A percentile compares a stretch with the other conserved stretches of the same genome.
Conservation (phyloP, 1,284 basidiomycete species). For the Cerioporus squamosus region DNA sequence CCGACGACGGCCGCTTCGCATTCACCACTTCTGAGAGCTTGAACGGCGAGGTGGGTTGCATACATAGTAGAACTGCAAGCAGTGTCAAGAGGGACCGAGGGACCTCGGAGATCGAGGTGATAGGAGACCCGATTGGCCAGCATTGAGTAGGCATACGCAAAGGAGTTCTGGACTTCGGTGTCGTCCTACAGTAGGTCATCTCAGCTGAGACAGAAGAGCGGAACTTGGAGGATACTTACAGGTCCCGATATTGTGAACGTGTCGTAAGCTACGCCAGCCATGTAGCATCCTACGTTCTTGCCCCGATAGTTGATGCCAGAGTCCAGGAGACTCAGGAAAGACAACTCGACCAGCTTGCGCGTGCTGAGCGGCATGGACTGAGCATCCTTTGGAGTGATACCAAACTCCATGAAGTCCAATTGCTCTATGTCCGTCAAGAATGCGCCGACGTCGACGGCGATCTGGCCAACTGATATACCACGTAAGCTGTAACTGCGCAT, state of each 20-base stretch:
- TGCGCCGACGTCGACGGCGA: slow-evolving; percentile 36
- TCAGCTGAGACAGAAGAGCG: too few species aligned
- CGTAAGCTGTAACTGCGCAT: slow-evolving; percentile 24
- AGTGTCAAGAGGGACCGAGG: slow-evolving; percentile 53
- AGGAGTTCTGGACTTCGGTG: slow-evolving; percentile 39
- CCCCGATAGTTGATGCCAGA: slow-evolving; percentile 46
- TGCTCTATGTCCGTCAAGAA: slow-evolving; percentile 42
- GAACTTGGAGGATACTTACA: background rate
- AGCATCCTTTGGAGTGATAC: slow-evolving; percentile 43
- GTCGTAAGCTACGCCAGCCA: slow-evolving; percentile 31
- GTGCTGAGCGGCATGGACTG: slow-evolving; percentile 38
- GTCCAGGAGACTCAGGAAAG: slow-evolving; percentile 44
- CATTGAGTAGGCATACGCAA: slow-evolving; percentile 42
- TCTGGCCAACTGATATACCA: slow-evolving; percentile 30
- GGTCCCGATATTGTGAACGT: slow-evolving; percentile 14
- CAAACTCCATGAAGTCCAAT: slow-evolving; percentile 47
- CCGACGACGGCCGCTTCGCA: slow-evolving; percentile 54
- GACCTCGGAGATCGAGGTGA: slow-evolving; percentile 49
- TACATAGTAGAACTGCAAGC: slow-evolving; percentile 53
- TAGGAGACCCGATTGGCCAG: slow-evolving; percentile 54
- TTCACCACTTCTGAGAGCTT: slow-evolving; percentile 47
- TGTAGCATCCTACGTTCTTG: slow-evolving; percentile 42
- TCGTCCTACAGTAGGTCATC: slow-evolving; percentile 36
- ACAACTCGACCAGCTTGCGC: slow-evolving; percentile 42
- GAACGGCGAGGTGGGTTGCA: slow-evolving; percentile 51